Conservation (phyloP, 2,329 filamentous ascomycete species). For the Ceratocystis huliohia region DNA sequence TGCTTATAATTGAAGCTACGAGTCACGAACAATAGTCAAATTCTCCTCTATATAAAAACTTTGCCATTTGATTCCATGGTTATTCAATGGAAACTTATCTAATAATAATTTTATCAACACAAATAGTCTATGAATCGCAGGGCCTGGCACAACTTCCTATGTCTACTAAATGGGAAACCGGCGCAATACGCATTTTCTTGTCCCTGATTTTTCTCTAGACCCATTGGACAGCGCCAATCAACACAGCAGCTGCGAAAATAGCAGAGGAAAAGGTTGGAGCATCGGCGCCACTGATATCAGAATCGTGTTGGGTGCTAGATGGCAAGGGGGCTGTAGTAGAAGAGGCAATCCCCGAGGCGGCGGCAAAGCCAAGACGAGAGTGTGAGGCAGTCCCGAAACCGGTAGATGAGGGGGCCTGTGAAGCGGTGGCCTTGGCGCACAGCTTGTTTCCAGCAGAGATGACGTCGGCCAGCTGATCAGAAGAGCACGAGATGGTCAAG, state of each 20-base stretch:
- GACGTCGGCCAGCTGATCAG: constrained; percentile 27
- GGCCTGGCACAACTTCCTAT: not conserved
- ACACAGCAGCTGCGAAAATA: constrained; percentile 26
- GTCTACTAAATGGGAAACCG: not conserved
- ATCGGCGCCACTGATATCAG: constrained; percentile 25
- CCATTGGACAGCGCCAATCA: not conserved
- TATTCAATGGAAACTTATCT: too few relatives aligned
- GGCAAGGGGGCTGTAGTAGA: constrained; percentile 1
- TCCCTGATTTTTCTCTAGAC: not conserved
- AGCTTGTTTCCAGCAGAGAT: constrained; percentile 27
- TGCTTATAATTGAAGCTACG: too few relatives aligned
- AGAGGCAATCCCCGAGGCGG: constrained; percentile 16
- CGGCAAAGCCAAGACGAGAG: constrained; percentile 4
- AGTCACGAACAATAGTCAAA: too few relatives aligned
- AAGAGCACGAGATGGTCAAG: constrained; percentile 28
- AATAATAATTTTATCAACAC: not conserved
- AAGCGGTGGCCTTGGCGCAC: constrained; percentile 25
- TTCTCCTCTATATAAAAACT: not conserved
- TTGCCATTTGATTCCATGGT: too few relatives aligned
- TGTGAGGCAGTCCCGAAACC: not conserved
- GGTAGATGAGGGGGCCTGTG: constrained; percentile 14
- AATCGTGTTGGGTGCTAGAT: constrained; percentile 21
- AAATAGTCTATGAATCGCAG: not conserved
- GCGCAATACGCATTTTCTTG: not conserved
- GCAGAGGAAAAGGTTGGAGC: constrained; percentile 27